Conservation (phyloP, 768 basidiomycete genomes). For the Russula vinacea region DNA sequence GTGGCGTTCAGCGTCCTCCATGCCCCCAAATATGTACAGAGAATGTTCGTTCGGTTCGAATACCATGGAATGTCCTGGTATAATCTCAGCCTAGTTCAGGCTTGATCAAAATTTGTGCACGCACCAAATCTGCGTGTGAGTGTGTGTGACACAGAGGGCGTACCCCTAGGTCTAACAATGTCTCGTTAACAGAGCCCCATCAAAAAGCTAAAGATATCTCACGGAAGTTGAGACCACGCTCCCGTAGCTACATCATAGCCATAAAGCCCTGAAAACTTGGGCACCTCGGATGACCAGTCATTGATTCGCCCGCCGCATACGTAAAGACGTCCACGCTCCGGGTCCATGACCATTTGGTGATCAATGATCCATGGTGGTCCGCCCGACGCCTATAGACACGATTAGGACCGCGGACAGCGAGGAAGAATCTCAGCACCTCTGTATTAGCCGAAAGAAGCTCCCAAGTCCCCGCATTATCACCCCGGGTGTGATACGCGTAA, state of each 20-base stretch:
- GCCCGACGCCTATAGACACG: constrained; percentile 47
- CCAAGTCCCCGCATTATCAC: constrained; percentile 64
- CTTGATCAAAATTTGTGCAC: constrained; percentile 19
- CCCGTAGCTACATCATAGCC: constrained; percentile 63
- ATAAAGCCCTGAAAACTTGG: constrained; percentile 69
- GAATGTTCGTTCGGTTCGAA: constrained; percentile 56
- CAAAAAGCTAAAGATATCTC: constrained; percentile 34
- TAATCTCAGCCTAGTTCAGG: neutral
- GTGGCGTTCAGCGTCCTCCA: constrained; percentile 56
- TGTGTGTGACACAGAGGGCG: constrained; percentile 37
- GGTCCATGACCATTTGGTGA: constrained; percentile 79
- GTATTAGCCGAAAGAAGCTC: constrained; percentile 66
- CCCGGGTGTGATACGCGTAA: constrained; percentile 69
- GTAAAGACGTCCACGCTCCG: constrained; percentile 65
- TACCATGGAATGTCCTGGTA: constrained; percentile 75
- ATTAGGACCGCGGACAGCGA: neutral
- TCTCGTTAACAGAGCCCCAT: neutral
- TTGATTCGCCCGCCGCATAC: constrained; percentile 73
- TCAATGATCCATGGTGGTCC: constrained; percentile 76
- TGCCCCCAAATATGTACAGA: constrained; percentile 73
- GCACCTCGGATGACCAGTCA: constrained; percentile 56
- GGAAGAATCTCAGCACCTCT: constrained; percentile 43
- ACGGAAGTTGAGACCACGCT: constrained; percentile 71
- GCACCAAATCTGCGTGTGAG: constrained; percentile 63
- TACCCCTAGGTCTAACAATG: constrained; percentile 30